Evolutionary conservation across 306 rosid genomes (phyloP).

Genomic region (Lathyrus sativus): DNA sequence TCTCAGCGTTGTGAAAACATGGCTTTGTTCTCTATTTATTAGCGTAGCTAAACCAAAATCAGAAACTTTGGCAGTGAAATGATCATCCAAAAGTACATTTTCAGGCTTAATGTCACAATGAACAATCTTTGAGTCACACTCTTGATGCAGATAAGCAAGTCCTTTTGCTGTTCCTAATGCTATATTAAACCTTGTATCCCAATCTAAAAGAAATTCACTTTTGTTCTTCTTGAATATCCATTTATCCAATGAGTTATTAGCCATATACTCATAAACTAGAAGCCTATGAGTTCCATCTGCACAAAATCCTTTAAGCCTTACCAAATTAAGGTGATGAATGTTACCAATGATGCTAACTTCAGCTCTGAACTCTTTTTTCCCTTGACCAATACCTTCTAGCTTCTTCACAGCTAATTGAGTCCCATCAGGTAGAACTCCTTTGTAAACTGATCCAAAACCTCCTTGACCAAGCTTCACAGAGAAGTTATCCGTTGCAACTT

Average conservation of each 20-base stretch:
- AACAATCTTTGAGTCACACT: slow-evolving; percentile 75
- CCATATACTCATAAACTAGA: slow-evolving; percentile 83
- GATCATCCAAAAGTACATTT: neutral
- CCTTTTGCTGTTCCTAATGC: slow-evolving; percentile 92
- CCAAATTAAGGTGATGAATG: neutral
- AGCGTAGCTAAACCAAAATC: slow-evolving; percentile 90
- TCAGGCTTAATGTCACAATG: neutral
- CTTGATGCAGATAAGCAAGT: slow-evolving; percentile 84
- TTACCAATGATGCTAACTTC: neutral
- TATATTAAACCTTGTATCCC: slow-evolving; percentile 73
- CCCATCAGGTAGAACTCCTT: slow-evolving; percentile 73
- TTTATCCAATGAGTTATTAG: slow-evolving; percentile 56
- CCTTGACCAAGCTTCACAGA: slow-evolving; percentile 84
- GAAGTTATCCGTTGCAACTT: slow-evolving; percentile 73
- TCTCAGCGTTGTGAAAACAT: slow-evolving; percentile 81
- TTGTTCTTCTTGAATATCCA: slow-evolving; percentile 53
- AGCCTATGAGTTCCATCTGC: slow-evolving; percentile 79
- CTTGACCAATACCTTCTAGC: slow-evolving; percentile 79
- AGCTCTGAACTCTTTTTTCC: neutral
- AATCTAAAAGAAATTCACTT: slow-evolving; percentile 58
- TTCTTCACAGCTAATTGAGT: slow-evolving; percentile 81
- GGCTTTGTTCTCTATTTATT: slow-evolving; percentile 82
- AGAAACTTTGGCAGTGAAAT: slow-evolving; percentile 74
- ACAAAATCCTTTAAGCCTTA: slow-evolving; percentile 78
- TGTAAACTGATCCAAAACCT: slow-evolving; percentile 89